Base-by-base conservation (phyloP, 306 rosid genomes). In the Cicer arietinum region DNA sequence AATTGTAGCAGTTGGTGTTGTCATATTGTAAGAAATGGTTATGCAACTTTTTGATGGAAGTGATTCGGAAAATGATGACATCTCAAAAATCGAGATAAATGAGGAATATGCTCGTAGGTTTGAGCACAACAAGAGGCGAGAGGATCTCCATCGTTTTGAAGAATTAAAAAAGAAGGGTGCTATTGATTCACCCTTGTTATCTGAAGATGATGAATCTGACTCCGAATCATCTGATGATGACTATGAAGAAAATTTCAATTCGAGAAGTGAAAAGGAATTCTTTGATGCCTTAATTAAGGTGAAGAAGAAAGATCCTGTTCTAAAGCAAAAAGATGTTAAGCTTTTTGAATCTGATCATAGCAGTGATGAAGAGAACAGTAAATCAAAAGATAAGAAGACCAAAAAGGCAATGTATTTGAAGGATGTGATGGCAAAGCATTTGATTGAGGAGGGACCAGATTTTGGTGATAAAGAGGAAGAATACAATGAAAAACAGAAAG, bases 61-160 rank as follows among this genome's bases (percentile, higher is more conserved):
- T 39, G 96, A 88, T 67, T 80, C 88, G 0, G 97, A 94, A 42
- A 46, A 64, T 14, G 90, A 88, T 0, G 84, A 85, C 10, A 52
- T 80, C 41, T 80, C 95, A 4, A 79, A 86, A 79, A 81, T 91
- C 47, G 81, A 88, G 84, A 85, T 94, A 70, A 76, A 92, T 11
- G 44, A 79, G 73, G 83, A 77, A 61, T 85, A 67, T 82, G 84
- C 89, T 50, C 64, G 76, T 13, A 82, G 84, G 69, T 85, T 85
- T 73, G 84, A 82, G 82, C 86, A 94, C 88, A 94, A 94, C 82
- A 94, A 94, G 87, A 88, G 75, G 87, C 87, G 96, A 11, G 95
- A 91, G 85, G 96, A 80, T 50, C 96, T 94, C 62, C 96, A 94
- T 6, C 89, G 93, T 7, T 87, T 75, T 18, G 91, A 87, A 76